A percentile compares a stretch with the other conserved stretches of the same genome.
phyloP scores from a whole-genome alignment of 495 filamentous ascomycete genomes.

The Echria macrotheca region DNA sequence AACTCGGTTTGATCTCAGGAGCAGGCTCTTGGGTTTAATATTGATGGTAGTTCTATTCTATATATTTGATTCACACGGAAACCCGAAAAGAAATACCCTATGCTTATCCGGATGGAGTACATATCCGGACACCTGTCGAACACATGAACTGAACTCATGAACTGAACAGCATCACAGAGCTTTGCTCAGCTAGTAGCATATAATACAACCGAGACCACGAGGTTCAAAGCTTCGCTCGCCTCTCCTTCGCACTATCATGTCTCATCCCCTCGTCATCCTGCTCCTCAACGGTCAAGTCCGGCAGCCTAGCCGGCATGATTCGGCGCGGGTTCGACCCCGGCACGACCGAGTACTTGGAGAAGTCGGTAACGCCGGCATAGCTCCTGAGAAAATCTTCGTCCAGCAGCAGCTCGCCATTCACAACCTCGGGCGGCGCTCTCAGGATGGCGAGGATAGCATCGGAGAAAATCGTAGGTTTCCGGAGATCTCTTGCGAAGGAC shows the following conservation, averaged over 20 bases:
- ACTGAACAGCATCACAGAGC: too few species aligned
- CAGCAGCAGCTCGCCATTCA: conserved; percentile 68
- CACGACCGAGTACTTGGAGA: conserved; percentile 66
- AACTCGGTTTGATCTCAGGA: too few species aligned
- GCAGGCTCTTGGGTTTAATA: too few species aligned
- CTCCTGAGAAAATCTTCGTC: conserved; percentile 79
- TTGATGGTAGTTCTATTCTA: too few species aligned
- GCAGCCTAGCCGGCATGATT: conserved; percentile 73
- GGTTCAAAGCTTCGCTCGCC: conserved; percentile 26
- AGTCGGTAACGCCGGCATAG: conserved; percentile 61
- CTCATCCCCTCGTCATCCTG: conserved; percentile 76
- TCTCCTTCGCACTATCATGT: conserved; percentile 55
- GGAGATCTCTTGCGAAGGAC: conserved; percentile 43
- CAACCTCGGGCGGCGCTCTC: conserved; percentile 47
- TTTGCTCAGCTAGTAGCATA: too few species aligned
- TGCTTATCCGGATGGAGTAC: too few species aligned
- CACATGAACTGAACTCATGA: too few species aligned
- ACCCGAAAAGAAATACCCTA: too few species aligned
- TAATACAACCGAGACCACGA: neutral
- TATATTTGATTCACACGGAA: too few species aligned
- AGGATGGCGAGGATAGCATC: conserved; percentile 77
- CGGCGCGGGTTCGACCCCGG: conserved; percentile 58
- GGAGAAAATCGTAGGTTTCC: conserved; percentile 70
- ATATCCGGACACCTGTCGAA: too few species aligned
- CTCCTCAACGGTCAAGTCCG: conserved; percentile 67